Percentiles rank a stretch among this genome's conserved stretches.
Conservation (phyloP, 345 rosid species). For the Chamaenerion angustifolium region DNA sequence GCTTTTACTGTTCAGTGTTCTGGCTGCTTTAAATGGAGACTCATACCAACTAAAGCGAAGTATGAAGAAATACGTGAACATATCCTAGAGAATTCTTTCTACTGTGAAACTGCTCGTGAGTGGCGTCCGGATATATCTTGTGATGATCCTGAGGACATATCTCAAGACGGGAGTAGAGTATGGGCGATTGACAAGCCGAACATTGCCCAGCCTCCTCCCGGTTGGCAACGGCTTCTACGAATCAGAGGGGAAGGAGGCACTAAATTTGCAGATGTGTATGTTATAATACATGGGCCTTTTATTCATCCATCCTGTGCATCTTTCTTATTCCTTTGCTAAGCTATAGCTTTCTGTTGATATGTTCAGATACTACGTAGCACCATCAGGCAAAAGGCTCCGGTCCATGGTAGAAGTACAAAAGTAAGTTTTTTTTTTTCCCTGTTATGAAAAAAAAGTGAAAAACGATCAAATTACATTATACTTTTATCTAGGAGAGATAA, state of each 20-base stretch:
- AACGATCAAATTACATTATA: too few relatives aligned
- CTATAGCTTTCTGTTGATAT: background rate
- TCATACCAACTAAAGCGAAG: conserved; percentile 70
- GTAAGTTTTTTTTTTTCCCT: conserved; percentile 21
- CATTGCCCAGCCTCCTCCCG: conserved; percentile 77
- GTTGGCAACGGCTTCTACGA: conserved; percentile 72
- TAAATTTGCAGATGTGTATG: conserved; percentile 90
- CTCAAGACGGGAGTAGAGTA: conserved; percentile 78
- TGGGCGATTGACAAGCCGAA: conserved; percentile 97
- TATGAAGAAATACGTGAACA: conserved; percentile 90
- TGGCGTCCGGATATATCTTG: conserved; percentile 77
- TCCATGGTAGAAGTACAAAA: conserved; percentile 72
- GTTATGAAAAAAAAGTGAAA: too few relatives aligned
- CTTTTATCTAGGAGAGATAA: too few relatives aligned
- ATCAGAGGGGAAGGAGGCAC: conserved; percentile 82
- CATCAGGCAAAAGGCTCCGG: conserved; percentile 83
- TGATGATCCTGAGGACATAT: conserved; percentile 64
- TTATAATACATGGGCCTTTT: conserved; percentile 1
- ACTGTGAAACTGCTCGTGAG: conserved; percentile 50
- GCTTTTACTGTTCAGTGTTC: conserved; percentile 91
- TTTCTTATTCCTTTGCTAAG: background rate
- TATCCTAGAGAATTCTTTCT: conserved; percentile 59
- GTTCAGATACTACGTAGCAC: conserved; percentile 73
- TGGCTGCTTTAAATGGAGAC: conserved; percentile 81
- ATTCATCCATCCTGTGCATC: background rate